Evolutionary conservation across 345 rosid species (phyloP).

Genomic region (Geranium brycei): DNA sequence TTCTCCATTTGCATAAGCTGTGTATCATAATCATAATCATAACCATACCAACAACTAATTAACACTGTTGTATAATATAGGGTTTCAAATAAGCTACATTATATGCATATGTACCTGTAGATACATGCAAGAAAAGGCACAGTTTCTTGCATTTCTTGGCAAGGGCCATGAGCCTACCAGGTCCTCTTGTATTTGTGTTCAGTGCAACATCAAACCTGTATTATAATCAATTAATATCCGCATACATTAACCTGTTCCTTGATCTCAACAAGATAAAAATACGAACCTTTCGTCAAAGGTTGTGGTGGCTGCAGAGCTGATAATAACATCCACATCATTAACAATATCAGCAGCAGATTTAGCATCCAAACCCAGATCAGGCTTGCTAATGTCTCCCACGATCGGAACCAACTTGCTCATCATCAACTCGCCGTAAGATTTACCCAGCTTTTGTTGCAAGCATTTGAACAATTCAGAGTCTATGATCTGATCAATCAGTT

Average conservation of each 20-base stretch:
- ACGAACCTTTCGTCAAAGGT: slow-evolving; percentile 9
- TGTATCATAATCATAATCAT: background rate
- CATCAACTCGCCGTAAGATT: no score
- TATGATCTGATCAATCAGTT: no score
- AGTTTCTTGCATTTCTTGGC: slow-evolving; percentile 20
- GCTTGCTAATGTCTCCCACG: no score
- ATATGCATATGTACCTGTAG: slow-evolving; percentile 7
- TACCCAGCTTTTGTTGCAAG: no score
- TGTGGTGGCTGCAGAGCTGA: slow-evolving; percentile 11
- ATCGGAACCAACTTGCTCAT: no score
- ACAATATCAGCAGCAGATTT: no score
- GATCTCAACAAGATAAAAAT: background rate
- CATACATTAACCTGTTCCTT: background rate
- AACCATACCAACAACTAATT: no score
- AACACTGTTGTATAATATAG: no score
- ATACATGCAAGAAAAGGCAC: slow-evolving; percentile 19
- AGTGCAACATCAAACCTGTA: slow-evolving; percentile 19
- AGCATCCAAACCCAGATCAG: no score
- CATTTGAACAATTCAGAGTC: no score
- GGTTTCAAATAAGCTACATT: no score
- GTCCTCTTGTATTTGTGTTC: slow-evolving; percentile 10
- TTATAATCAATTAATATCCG: background rate
- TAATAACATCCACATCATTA: no score
- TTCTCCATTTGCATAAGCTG: slow-evolving; percentile 12
- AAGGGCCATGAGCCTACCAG: slow-evolving; percentile 9